phyloP scores from a whole-genome alignment of 2,329 filamentous ascomycete species.

The Aspergillus fructus region DNA sequence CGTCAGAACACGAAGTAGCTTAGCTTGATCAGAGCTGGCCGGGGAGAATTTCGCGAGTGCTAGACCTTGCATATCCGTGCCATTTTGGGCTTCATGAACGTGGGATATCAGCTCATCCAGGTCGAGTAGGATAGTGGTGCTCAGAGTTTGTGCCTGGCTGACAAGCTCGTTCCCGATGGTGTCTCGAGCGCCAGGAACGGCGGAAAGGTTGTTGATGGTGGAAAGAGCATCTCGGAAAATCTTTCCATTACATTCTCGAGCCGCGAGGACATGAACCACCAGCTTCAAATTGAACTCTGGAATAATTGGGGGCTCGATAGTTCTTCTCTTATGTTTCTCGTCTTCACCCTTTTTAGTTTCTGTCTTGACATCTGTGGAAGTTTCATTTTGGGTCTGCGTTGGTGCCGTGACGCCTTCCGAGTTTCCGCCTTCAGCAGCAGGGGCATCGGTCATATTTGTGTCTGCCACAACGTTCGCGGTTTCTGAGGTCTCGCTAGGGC shows the following conservation, averaged over 20 bases:
- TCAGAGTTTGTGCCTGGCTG: constrained; percentile 78
- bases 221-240: constrained; percentile 97
- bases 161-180: constrained; percentile 93
- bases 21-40: constrained; percentile 93
- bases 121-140: constrained; percentile 79
- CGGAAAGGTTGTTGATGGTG: constrained; percentile 97
- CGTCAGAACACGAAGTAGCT: constrained; percentile 85
- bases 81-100: constrained; percentile 80
- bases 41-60: constrained; percentile 95
- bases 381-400: constrained; percentile 33
- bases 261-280: constrained; percentile 95
- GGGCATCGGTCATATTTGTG: constrained; percentile 40
- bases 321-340: constrained; percentile 58
- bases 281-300: constrained; percentile 86
- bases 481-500: constrained; percentile 27
- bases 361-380: constrained; percentile 24
- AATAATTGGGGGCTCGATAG: constrained; percentile 76
- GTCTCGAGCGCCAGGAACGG: constrained; percentile 84
- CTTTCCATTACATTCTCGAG: constrained; percentile 93
- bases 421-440: constrained; percentile 31
- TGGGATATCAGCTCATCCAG: constrained; percentile 81
- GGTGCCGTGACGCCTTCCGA: constrained; percentile 25
- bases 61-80: constrained; percentile 92
- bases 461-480: constrained; percentile 31
- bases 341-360: constrained; percentile 47